These are phyloP conservation scores for Crithidia fasciculata DNA, from an alignment of 208 protist genomes.

Conservation along the genomic window DNA sequence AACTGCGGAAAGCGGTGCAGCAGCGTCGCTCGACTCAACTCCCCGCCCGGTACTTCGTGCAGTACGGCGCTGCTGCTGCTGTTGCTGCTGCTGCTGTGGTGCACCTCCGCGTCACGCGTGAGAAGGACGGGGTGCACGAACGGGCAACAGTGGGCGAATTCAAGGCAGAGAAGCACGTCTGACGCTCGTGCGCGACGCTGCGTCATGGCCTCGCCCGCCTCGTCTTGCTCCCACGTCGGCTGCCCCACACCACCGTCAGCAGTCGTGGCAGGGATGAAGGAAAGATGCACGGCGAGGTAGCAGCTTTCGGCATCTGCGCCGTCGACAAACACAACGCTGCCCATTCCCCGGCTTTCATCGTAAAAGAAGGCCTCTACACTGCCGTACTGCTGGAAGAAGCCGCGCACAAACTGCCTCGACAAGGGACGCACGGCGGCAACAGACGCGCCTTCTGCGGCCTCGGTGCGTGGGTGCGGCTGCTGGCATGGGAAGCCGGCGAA, in stretches of 20 bases:
- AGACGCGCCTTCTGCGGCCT: not conserved
- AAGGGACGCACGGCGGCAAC: constrained; percentile 22
- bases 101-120: constrained; percentile 19
- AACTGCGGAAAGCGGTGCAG: constrained; percentile 27
- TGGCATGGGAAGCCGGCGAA: constrained; percentile 69
- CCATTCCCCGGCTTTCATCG: constrained; percentile 57
- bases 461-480: not conserved
- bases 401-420: constrained; percentile 36
- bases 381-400: constrained; percentile 75
- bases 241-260: constrained; percentile 7
- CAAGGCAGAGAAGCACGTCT: constrained; percentile 53
- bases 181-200: constrained; percentile 15
- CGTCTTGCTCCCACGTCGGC: constrained; percentile 20
- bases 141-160: constrained; percentile 67
- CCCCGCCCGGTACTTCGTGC: constrained; percentile 33
- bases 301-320: constrained; percentile 62
- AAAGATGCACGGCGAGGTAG: constrained; percentile 66
- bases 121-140: constrained; percentile 68
- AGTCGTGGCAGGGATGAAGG: constrained; percentile 30
- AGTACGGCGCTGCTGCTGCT: not conserved
- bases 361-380: constrained; percentile 49
- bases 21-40: constrained; percentile 45
- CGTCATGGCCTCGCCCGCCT: constrained; percentile 11
- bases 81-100: not conserved
- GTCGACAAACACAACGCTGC: constrained; percentile 62